A percentile compares a stretch with the other conserved stretches of the same genome.
These are phyloP conservation scores for Capsicum rhomboideum DNA, from an alignment of 257 asterid genomes.

Conservation along the genomic window DNA sequence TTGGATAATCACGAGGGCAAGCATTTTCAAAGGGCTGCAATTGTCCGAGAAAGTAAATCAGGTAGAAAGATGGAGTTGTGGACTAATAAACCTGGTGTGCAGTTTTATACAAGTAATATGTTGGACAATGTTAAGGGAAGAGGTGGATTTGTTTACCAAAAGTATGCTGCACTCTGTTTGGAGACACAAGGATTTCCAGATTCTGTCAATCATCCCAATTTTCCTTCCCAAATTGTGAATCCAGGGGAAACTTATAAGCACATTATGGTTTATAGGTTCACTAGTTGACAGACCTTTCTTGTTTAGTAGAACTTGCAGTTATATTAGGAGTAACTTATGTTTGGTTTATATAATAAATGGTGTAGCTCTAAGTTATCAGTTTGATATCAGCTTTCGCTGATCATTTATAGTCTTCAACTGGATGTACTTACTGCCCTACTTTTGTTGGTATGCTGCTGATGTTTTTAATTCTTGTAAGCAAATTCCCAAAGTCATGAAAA, in stretches of 20 bases:
- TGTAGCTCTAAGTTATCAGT: background rate
- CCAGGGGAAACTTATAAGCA: slow-evolving; percentile 51
- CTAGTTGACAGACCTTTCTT: slow-evolving; percentile 1
- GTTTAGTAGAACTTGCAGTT: background rate
- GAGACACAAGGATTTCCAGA: slow-evolving; percentile 93
- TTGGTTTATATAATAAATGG: background rate
- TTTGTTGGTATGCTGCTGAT: background rate
- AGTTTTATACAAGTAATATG: slow-evolving; percentile 68
- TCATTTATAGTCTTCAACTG: background rate
- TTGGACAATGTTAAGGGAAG: slow-evolving; percentile 41
- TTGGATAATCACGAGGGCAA: slow-evolving; percentile 23
- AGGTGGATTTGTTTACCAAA: slow-evolving; percentile 40
- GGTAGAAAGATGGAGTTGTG: slow-evolving; percentile 84
- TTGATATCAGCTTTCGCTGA: background rate
- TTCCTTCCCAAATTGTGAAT: slow-evolving; percentile 71
- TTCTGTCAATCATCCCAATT: slow-evolving; percentile 64
- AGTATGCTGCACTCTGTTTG: slow-evolving; percentile 50
- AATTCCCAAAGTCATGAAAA: background rate
- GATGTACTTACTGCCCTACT: background rate
- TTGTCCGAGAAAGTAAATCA: slow-evolving; percentile 31
- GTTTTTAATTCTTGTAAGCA: background rate
- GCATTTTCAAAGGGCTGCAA: slow-evolving; percentile 43
- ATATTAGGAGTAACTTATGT: background rate
- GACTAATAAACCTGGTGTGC: slow-evolving; percentile 74
- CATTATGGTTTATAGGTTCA: slow-evolving; percentile 70